These are phyloP conservation scores for Candolleomyces eurysporus DNA, from an alignment of 768 basidiomycete genomes.

Conservation along the genomic window DNA sequence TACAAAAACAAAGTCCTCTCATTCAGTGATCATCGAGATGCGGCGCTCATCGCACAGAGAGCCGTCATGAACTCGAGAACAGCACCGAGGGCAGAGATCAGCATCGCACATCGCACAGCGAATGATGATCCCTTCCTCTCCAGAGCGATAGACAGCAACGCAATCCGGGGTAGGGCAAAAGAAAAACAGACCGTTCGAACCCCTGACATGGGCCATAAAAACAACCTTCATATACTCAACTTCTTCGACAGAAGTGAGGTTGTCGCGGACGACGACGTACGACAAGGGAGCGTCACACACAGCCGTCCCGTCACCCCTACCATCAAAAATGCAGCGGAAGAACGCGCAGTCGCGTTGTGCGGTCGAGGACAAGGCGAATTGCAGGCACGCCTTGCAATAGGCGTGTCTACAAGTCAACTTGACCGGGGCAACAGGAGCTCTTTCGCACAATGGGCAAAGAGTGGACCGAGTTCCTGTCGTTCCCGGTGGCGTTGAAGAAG, in stretches of 20 bases:
- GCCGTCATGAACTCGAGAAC: conserved; percentile 26
- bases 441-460: conserved; percentile 42
- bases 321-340: conserved; percentile 8
- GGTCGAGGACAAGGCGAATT: conserved; percentile 36
- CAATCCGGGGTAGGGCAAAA: conserved; percentile 58
- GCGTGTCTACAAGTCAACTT: conserved; percentile 46
- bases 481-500: conserved; percentile 11
- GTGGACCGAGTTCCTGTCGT: conserved; percentile 5
- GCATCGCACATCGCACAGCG: conserved; percentile 24
- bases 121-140: conserved; percentile 20
- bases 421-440: conserved; percentile 29
- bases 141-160: conserved; percentile 39
- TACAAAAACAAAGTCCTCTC: not conserved
- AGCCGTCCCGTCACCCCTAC: conserved; percentile 1
- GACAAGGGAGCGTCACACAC: conserved; percentile 36
- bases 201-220: conserved; percentile 43
- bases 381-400: conserved; percentile 52
- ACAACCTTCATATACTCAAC: conserved; percentile 37
- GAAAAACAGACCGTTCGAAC: conserved; percentile 38
- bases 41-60: conserved; percentile 16
- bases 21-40: not conserved
- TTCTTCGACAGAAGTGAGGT: conserved; percentile 38
- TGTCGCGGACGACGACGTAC: conserved; percentile 34
- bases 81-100: conserved; percentile 27
- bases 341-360: conserved; percentile 15